These are phyloP conservation scores for Hirsutella rhossiliensis DNA, from an alignment of 2,329 filamentous ascomycete species.

Conservation along the genomic window DNA sequence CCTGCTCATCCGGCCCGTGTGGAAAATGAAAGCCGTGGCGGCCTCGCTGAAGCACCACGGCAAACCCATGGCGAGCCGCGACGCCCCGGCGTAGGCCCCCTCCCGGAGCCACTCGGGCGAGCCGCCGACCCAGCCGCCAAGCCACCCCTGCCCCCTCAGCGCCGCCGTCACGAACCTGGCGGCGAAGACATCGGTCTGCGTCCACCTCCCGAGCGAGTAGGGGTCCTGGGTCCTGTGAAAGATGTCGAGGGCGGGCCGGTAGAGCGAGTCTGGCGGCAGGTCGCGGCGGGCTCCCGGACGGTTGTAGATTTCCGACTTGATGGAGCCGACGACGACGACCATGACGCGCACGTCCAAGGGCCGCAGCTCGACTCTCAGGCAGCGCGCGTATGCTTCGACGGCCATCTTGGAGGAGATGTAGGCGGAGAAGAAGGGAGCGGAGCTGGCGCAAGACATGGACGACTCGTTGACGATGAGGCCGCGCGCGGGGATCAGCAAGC, in stretches of 20 bases:
- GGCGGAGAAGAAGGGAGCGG: conserved; percentile 39
- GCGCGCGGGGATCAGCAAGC: conserved; percentile 34
- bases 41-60: neutral
- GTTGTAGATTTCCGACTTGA: conserved; percentile 35
- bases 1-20: neutral
- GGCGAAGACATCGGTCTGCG: neutral
- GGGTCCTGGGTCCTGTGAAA: conserved; percentile 8
- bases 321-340: conserved; percentile 42
- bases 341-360: conserved; percentile 45
- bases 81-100: neutral
- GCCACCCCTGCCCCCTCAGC: neutral
- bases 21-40: neutral
- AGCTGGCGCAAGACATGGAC: conserved; percentile 35
- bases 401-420: conserved; percentile 47
- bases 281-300: conserved; percentile 19
- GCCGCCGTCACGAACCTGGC: neutral
- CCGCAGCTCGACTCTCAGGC: conserved; percentile 38
- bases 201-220: neutral
- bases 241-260: conserved; percentile 30
- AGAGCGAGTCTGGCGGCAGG: conserved; percentile 34
- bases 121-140: neutral
- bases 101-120: neutral
- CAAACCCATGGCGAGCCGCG: neutral
- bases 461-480: conserved; percentile 45
- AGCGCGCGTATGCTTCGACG: conserved; percentile 38